phyloP scores from a whole-genome alignment of 805 yeast species.

The Scheffersomyces amazonensis region DNA sequence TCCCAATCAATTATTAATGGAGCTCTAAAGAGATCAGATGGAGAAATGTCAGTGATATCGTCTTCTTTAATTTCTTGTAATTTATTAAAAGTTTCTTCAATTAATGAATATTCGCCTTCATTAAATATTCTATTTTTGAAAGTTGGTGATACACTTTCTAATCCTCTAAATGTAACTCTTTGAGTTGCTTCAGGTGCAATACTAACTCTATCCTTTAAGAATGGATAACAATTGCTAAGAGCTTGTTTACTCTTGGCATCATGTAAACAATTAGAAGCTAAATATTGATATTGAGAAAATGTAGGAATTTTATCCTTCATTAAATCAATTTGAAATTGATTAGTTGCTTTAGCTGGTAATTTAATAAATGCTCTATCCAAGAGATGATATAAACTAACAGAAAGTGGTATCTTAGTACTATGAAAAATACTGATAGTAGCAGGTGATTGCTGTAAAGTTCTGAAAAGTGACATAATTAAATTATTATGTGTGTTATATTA shows the following conservation, averaged over 20 bases:
- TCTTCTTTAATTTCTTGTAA: conserved; percentile 19
- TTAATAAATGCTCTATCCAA: conserved; percentile 29
- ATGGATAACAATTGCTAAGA: conserved; percentile 34
- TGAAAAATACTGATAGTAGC: conserved; percentile 42
- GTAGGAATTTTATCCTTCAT: conserved; percentile 41
- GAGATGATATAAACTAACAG: conserved; percentile 25
- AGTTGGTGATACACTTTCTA: conserved; percentile 19
- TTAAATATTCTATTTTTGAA: conserved; percentile 25
- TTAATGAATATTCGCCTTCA: conserved; percentile 36
- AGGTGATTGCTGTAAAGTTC: conserved; percentile 39
- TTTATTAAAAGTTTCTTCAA: conserved; percentile 33
- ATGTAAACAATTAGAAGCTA: conserved; percentile 23
- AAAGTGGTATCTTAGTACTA: conserved; percentile 31
- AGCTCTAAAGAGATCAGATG: conserved; percentile 34
- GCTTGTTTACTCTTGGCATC: conserved; percentile 20
- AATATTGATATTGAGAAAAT: conserved; percentile 34
- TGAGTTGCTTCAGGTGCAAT: conserved; percentile 8
- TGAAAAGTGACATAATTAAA: conserved; percentile 37
- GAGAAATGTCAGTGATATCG: conserved; percentile 21
- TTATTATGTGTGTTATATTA: too few species aligned
- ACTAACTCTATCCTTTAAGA: conserved; percentile 24
- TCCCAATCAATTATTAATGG: conserved; percentile 48
- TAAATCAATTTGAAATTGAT: conserved; percentile 33
- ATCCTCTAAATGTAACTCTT: conserved; percentile 14
- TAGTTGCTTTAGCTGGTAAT: conserved; percentile 2